Percentiles rank a stretch among this genome's conserved stretches.
These are phyloP conservation scores for Saprolegnia parasitica DNA, from an alignment of 352 stramenopile genomes.

Conservation along the genomic window DNA sequence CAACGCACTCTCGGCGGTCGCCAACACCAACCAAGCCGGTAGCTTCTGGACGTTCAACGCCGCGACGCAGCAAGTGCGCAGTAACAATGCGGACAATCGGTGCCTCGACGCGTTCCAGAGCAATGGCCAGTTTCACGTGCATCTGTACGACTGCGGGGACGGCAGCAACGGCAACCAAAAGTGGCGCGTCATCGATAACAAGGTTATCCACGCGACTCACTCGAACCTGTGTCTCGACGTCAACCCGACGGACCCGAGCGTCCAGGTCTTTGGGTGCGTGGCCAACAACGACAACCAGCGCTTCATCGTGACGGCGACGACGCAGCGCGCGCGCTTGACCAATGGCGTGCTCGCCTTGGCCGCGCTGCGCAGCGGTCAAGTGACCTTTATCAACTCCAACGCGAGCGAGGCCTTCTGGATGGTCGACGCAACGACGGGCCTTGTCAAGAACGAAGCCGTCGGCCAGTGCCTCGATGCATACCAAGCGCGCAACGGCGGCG, in stretches of 20 bases:
- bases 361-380: not conserved
- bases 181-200: conserved; percentile 48
- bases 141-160: conserved; percentile 47
- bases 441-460: not conserved
- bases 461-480: conserved; percentile 54
- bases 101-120: conserved; percentile 57
- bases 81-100: not conserved
- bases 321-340: not conserved
- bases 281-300: not conserved
- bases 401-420: not conserved
- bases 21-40: not conserved
- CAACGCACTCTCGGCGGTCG: not conserved
- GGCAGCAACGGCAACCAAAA: conserved; percentile 60
- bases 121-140: conserved; percentile 43
- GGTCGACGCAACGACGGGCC: not conserved
- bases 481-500: conserved; percentile 44
- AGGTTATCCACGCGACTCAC: conserved; percentile 43
- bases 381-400: not conserved
- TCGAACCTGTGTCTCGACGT: conserved; percentile 50
- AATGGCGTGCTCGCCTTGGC: not conserved
- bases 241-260: not conserved
- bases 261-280: conserved; percentile 1
- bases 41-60: conserved; percentile 59
- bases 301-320: not conserved
- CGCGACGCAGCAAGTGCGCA: conserved; percentile 36